Percentiles rank a stretch among this genome's conserved stretches.
Evolutionary conservation across 768 basidiomycete species (phyloP).

Genomic region (Clitopilus passeckerianus): DNA sequence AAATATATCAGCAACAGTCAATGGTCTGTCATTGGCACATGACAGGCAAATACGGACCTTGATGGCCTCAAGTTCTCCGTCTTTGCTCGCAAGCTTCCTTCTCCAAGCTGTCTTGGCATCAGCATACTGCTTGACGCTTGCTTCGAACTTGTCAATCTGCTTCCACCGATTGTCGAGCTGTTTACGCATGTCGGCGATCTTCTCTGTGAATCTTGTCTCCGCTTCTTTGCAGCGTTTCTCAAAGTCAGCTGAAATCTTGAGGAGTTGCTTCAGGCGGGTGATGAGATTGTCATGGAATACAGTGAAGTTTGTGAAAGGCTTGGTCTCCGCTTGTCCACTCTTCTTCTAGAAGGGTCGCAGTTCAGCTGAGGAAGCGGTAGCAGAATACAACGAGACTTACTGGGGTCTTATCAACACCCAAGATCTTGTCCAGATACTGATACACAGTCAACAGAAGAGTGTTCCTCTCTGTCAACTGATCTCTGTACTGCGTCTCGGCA

Average conservation of each 20-base stretch:
- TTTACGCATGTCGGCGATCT: conserved; percentile 73
- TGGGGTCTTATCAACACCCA: conserved; percentile 83
- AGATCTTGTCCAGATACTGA: conserved; percentile 92
- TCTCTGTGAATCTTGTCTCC: conserved; percentile 69
- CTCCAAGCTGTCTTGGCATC: conserved; percentile 84
- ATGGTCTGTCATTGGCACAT: background rate
- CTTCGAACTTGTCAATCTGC: conserved; percentile 91
- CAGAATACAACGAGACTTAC: conserved; percentile 37
- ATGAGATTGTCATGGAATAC: conserved; percentile 96
- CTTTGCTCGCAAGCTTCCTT: conserved; percentile 72
- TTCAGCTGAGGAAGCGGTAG: background rate
- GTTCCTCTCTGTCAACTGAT: conserved; percentile 91
- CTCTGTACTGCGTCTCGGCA: conserved; percentile 79
- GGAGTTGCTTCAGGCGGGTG: conserved; percentile 77
- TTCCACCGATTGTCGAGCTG: conserved; percentile 87
- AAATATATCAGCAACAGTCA: background rate
- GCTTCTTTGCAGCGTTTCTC: conserved; percentile 81
- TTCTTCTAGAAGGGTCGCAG: conserved; percentile 50
- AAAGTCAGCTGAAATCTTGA: conserved; percentile 80
- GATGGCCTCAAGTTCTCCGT: conserved; percentile 85
- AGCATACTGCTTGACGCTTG: conserved; percentile 73
- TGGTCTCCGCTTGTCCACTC: conserved; percentile 72
- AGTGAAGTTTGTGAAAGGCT: conserved; percentile 89
- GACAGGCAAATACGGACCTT: conserved; percentile 47
- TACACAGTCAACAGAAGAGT: conserved; percentile 88